Conservation (phyloP, 2,329 filamentous ascomycete species). For the Sporothrix brunneoviolacea region DNA sequence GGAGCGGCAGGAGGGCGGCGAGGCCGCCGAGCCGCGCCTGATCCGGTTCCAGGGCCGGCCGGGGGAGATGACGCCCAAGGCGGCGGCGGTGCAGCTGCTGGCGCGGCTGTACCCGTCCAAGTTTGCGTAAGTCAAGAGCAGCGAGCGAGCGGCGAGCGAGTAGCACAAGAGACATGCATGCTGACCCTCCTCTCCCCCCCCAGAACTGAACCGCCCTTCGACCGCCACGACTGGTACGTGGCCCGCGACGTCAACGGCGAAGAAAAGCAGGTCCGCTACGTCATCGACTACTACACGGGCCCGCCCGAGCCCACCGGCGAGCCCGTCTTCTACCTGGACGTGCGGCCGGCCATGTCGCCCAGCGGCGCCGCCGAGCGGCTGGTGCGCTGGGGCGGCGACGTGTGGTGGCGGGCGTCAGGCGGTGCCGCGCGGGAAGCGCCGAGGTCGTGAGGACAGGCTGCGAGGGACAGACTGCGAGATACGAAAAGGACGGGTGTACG, state of each 20-base stretch:
- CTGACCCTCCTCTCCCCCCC: neutral
- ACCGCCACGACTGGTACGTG: conserved; percentile 96
- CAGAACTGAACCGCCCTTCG: conserved; percentile 80
- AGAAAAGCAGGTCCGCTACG: conserved; percentile 75
- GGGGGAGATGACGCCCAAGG: conserved; percentile 85
- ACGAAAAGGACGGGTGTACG: no score
- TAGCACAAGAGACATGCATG: no score
- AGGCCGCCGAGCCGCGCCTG: conserved; percentile 56
- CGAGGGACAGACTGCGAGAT: neutral
- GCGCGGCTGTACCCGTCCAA: conserved; percentile 71
- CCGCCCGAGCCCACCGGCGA: conserved; percentile 77
- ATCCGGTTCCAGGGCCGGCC: conserved; percentile 85
- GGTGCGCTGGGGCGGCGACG: conserved; percentile 83
- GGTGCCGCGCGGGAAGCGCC: conserved; percentile 50
- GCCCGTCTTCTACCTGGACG: conserved; percentile 92
- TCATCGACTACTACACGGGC: conserved; percentile 94
- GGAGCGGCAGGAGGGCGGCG: conserved; percentile 31
- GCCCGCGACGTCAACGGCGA: conserved; percentile 62
- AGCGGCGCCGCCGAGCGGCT: conserved; percentile 73
- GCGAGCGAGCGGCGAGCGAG: no score
- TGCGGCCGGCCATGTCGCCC: conserved; percentile 80
- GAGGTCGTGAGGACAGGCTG: neutral
- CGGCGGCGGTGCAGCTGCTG: conserved; percentile 72
- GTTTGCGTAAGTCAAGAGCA: conserved; percentile 58
- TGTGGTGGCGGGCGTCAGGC: conserved; percentile 87